These are phyloP conservation scores for Tagetes erecta DNA, from an alignment of 129 eudicot species.

Conservation along the genomic window DNA sequence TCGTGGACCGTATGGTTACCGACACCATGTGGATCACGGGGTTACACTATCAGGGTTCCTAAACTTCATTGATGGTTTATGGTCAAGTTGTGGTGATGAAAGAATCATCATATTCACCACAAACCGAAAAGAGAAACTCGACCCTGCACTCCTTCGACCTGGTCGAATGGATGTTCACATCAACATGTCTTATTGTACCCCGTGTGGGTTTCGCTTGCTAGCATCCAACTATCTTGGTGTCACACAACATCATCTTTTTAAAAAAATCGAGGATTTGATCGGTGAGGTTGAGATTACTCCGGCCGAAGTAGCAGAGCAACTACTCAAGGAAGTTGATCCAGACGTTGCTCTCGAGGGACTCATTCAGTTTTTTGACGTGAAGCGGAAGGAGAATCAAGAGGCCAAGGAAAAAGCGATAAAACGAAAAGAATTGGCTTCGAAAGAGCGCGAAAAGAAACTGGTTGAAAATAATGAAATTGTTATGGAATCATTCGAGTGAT, in stretches of 20 bases:
- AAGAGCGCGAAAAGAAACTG: background rate
- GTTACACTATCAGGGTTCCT: constrained; percentile 61
- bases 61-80: constrained; percentile 77
- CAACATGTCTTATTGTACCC: constrained; percentile 76
- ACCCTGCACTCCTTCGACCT: constrained; percentile 71
- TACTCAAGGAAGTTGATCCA: constrained; percentile 53
- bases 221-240: constrained; percentile 62
- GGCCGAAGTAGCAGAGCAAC: constrained; percentile 78
- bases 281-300: constrained; percentile 43
- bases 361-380: constrained; percentile 43
- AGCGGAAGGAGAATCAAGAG: constrained; percentile 37
- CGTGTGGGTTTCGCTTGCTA: constrained; percentile 54
- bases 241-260: constrained; percentile 38
- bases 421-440: background rate
- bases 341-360: constrained; percentile 48
- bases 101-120: constrained; percentile 76
- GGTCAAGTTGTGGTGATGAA: constrained; percentile 84
- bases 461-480: background rate
- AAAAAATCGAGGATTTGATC: constrained; percentile 51
- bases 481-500: background rate
- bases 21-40: constrained; percentile 22
- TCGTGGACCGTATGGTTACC: background rate
- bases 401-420: constrained; percentile 19
- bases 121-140: constrained; percentile 59
- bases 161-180: constrained; percentile 91